Evolutionary conservation across 345 rosid genomes (phyloP), one percentile per base, ranked within the genome.

Genomic region (Orychophragmus violaceus): DNA sequence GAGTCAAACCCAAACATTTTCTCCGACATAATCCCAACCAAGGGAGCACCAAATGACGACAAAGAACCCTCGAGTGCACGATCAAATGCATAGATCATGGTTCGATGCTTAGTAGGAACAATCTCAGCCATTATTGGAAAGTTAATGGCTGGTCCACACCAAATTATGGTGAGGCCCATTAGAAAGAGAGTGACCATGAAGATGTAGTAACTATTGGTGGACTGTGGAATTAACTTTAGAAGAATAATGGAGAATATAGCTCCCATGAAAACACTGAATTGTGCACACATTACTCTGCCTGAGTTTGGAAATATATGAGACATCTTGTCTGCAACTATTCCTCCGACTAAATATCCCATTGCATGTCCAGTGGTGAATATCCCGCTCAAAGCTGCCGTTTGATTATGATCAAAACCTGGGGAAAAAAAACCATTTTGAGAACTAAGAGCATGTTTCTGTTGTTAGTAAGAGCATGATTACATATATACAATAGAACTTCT

Each of bases 31-130:
- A 93, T 81, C 4, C 98, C 98, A 7, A 93, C 96, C 84, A 89
- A 75, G 0, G 94, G 97, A 12, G 97, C 94, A 22, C 94, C 94
- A 48, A 93, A 84, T n/a, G 98, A 83, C 11, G 98, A 84, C 68
- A 93, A 88, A 0, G 89, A 77, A 16, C 78, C 93, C 76, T 93
- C 96, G 1, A 90, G 87, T 64, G 97, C 91, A 13, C 98, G 90
- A 42, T 93, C 93, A 33, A 89, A 93, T 0, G 97, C 97, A 32
- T 87, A 93, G 59, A 93, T 82, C 97, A 93, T 90, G 4, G 96
- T 89, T 39, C 96, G 82, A 62, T 92, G 96, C 60, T 72, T 85
- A 45, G 78, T 58, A 8, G 98, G 98, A 24, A 90, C 96, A 12
- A 90, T 91, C 73, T 87, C 97, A 5, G 98, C 94, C 30, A 93